Conservation (phyloP, 2,329 filamentous ascomycete species). For the Xylariaceae sp. region DNA sequence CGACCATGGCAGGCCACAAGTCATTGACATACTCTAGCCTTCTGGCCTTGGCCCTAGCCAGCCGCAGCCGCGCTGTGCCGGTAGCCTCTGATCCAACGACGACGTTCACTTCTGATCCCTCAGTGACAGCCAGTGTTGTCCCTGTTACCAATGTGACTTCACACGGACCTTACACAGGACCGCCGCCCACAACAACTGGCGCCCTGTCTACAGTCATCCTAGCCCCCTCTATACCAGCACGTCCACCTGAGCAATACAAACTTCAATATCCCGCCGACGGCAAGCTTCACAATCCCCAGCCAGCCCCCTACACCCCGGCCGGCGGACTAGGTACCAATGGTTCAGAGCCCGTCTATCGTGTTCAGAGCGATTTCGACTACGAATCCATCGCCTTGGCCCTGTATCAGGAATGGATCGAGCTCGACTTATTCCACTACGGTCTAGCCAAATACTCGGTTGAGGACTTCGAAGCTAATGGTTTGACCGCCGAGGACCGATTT, state of each 20-base stretch:
- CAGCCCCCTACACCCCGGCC: constrained; percentile 73
- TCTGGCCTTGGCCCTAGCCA: constrained; percentile 28
- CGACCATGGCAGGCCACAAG: constrained; percentile 13
- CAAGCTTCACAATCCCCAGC: constrained; percentile 68
- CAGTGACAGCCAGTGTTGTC: constrained; percentile 38
- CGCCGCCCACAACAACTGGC: constrained; percentile 70
- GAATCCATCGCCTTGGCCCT: constrained; percentile 76
- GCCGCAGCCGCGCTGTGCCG: constrained; percentile 41
- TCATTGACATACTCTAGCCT: constrained; percentile 5
- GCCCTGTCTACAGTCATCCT: constrained; percentile 66
- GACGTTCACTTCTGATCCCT: constrained; percentile 42
- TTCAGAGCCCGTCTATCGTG: constrained; percentile 75
- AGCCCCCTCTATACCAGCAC: constrained; percentile 62
- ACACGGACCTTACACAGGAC: constrained; percentile 73
- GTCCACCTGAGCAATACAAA: constrained; percentile 65
- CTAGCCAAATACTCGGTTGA: constrained; percentile 71
- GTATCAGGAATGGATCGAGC: constrained; percentile 85
- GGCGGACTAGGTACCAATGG: constrained; percentile 82
- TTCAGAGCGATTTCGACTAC: constrained; percentile 83
- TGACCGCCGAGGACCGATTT: constrained; percentile 72
- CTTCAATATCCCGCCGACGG: constrained; percentile 77
- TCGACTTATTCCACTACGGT: constrained; percentile 82
- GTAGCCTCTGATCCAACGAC: constrained; percentile 46
- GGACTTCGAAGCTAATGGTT: constrained; percentile 72
- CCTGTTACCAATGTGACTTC: constrained; percentile 64